phyloP scores from a whole-genome alignment of 148 eudicot genomes.

The Linanthus parryae region DNA sequence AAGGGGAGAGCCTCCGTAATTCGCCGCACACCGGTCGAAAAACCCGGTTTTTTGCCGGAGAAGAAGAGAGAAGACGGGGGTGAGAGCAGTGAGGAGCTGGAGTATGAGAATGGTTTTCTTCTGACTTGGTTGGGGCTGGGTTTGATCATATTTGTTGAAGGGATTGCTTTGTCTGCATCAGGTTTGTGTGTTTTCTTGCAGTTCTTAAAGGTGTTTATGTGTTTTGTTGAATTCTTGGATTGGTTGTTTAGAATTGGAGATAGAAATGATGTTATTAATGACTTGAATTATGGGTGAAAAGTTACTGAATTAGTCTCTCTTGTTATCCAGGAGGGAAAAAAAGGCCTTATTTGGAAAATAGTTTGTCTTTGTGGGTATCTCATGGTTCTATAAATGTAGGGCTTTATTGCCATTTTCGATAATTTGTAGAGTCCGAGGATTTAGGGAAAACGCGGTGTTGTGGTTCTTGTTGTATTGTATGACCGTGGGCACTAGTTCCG shows the following conservation, averaged over 20 bases:
- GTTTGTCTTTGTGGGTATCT: too few relatives aligned
- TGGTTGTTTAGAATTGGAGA: neutral
- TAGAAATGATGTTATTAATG: too few relatives aligned
- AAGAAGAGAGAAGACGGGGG: constrained; percentile 22
- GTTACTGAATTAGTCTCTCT: too few relatives aligned
- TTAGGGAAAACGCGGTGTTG: too few relatives aligned
- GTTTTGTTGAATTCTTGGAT: neutral
- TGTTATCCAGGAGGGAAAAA: too few relatives aligned
- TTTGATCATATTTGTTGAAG: constrained; percentile 51
- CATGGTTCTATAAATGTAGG: too few relatives aligned
- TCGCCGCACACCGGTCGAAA: constrained; percentile 56
- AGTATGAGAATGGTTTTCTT: constrained; percentile 58
- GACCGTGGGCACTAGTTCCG: too few relatives aligned
- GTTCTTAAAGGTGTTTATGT: neutral
- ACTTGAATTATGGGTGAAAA: too few relatives aligned
- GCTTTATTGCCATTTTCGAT: too few relatives aligned
- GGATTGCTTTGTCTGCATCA: constrained; percentile 71
- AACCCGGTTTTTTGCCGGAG: constrained; percentile 38
- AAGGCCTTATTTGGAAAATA: too few relatives aligned
- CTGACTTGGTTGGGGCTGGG: constrained; percentile 81
- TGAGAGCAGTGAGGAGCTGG: constrained; percentile 24
- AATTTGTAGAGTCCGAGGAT: too few relatives aligned
- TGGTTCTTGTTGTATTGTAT: too few relatives aligned
- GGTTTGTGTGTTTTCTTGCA: constrained; percentile 27
- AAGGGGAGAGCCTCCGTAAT: constrained; percentile 47